Percentiles rank a stretch among this genome's conserved stretches.
These are phyloP conservation scores for Miscanthus sacchariflorus DNA, from an alignment of 202 grass and related monocot genomes.

Conservation along the genomic window DNA sequence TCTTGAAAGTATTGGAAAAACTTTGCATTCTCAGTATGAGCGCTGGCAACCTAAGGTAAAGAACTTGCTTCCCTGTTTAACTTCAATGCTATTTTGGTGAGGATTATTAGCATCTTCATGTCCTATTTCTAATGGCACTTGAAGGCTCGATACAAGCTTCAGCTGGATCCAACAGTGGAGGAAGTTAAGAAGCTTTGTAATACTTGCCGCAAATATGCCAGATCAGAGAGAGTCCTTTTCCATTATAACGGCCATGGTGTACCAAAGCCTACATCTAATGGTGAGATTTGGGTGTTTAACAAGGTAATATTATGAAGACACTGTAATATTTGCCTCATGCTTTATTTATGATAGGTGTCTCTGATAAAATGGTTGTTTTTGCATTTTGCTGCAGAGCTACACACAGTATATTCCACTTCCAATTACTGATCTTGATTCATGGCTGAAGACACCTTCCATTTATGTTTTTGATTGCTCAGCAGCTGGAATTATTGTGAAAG, in stretches of 20 bases:
- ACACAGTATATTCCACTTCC: slow-evolving; percentile 98
- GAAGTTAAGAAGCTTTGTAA: slow-evolving; percentile 98
- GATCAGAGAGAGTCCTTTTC: slow-evolving; percentile 97
- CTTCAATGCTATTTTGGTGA: slow-evolving; percentile 19
- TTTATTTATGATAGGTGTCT: slow-evolving; percentile 9
- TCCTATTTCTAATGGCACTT: background rate
- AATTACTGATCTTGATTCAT: slow-evolving; percentile 96
- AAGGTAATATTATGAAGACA: slow-evolving; percentile 63
- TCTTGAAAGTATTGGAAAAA: slow-evolving; percentile 96
- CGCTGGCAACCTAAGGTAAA: slow-evolving; percentile 95
- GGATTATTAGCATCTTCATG: slow-evolving; percentile 45
- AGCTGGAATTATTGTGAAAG: slow-evolving; percentile 88
- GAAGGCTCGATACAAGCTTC: slow-evolving; percentile 94
- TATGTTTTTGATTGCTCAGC: slow-evolving; percentile 99
- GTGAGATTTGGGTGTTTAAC: slow-evolving; percentile 99
- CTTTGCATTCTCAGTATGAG: slow-evolving; percentile 95
- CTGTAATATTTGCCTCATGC: slow-evolving; percentile 36
- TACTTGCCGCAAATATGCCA: slow-evolving; percentile 98
- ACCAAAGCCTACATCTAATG: slow-evolving; percentile 93
- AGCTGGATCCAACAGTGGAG: slow-evolving; percentile 95
- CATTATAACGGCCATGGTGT: slow-evolving; percentile 99
- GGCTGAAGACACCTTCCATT: slow-evolving; percentile 97
- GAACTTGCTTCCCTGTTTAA: slow-evolving; percentile 18
- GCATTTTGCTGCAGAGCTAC: slow-evolving; percentile 73
- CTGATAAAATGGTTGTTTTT: slow-evolving; percentile 37